A percentile compares a stretch with the other conserved stretches of the same genome.
phyloP scores from a whole-genome alignment of 1,284 basidiomycete species.

The Fistulinella cinereoalba region DNA sequence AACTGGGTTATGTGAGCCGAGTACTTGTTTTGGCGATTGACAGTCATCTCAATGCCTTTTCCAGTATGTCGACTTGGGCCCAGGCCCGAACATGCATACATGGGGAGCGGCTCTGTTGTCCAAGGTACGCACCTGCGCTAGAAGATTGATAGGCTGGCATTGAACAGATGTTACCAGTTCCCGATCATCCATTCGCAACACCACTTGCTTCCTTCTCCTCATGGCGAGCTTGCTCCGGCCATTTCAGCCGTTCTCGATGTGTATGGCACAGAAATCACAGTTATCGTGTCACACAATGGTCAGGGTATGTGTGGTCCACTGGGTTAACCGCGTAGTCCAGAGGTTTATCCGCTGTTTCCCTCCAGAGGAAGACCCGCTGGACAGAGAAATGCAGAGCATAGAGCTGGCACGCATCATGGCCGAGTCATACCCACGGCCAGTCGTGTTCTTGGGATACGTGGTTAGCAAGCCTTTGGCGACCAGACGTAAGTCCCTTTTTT shows the following conservation, averaged over 20 bases:
- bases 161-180: slow-evolving; percentile 59
- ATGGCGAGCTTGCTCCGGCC: slow-evolving; percentile 88
- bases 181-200: slow-evolving; percentile 90
- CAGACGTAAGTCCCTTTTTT: slow-evolving; percentile 51
- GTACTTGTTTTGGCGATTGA: background rate
- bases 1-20: slow-evolving; percentile 74
- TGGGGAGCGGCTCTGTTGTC: slow-evolving; percentile 87
- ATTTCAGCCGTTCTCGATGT: slow-evolving; percentile 88
- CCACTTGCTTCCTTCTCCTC: slow-evolving; percentile 86
- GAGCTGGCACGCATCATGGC: slow-evolving; percentile 82
- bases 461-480: slow-evolving; percentile 76
- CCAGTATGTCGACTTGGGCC: slow-evolving; percentile 79
- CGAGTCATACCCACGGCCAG: slow-evolving; percentile 69
- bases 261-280: slow-evolving; percentile 77
- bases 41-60: slow-evolving; percentile 7
- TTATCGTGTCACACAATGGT: slow-evolving; percentile 89
- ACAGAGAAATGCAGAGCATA: slow-evolving; percentile 84
- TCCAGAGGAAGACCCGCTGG: slow-evolving; percentile 79
- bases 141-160: slow-evolving; percentile 1
- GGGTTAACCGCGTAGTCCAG: background rate
- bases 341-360: background rate
- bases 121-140: slow-evolving; percentile 47
- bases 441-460: slow-evolving; percentile 85
- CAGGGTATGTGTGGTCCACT: slow-evolving; percentile 56
- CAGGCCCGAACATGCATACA: slow-evolving; percentile 86